Base-by-base conservation (phyloP, 2,329 filamentous ascomycete genomes). In the Phaeosphaeria sp. region DNA sequence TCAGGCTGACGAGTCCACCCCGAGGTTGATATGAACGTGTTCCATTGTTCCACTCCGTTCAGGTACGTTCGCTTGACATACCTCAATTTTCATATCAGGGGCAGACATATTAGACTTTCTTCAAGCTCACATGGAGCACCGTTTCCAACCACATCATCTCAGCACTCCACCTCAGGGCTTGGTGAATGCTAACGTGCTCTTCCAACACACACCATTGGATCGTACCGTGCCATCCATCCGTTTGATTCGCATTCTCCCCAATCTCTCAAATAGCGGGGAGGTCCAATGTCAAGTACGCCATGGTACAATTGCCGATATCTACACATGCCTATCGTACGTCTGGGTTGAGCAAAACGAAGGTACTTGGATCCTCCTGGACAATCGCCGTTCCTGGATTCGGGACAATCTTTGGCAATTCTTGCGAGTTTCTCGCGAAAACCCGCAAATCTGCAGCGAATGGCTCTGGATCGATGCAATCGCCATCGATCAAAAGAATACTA, bases 401-500 rank as follows among this genome's bases (percentile, higher is more conserved):
- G 24, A 30, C 15, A 48, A 48, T 30, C 45, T 48, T 22, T 48
- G 22, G 45, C 6, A 27, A 5, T 48, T 48, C 24, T n/a, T 48
- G 22, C 13, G 17, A 8, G 7, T 11, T 13, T 21, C 45, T 1
- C 18, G 45, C 22, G 22, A 27, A 8, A 30, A 48, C 4, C 15
- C 4, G 15, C 6, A 30, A 15, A 27, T 48, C 45, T 3, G 24
- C 8, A 25, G 24, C 45, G 15, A 17, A n/a, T 48, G 45, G 21
- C 33, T 63, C 15, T 63, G 55, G 55, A 53, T 59, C 11, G 61
- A 63, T n/a, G 55, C 53, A 2, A 11, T 63, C n/a, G 56, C 58
- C 24, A 65, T 72, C 40, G 54, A 69, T 27, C 67, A 72, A 56
- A 46, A 22, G 8, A 56, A 69, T 43, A 49, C 51, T 6, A 40